phyloP scores from a whole-genome alignment of 495 filamentous ascomycete genomes.

The Tuber borchii region DNA sequence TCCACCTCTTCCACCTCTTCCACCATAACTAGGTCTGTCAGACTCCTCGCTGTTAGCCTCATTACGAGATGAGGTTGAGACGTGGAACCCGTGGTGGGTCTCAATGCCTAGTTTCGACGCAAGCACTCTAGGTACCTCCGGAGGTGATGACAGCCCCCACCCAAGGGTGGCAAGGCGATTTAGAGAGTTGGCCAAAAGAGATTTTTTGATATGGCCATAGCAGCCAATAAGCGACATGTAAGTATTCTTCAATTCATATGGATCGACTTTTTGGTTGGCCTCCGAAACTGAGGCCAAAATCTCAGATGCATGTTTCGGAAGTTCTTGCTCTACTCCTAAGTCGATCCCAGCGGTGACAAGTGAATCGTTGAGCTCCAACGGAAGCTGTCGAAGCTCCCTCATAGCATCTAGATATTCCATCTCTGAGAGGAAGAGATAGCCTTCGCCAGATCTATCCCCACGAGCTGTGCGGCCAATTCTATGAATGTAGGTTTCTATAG shows the following conservation, averaged over 20 bases:
- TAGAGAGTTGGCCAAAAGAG: constrained; percentile 49
- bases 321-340: constrained; percentile 47
- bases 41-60: neutral
- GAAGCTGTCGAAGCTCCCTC: constrained; percentile 54
- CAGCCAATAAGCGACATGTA: constrained; percentile 52
- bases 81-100: constrained; percentile 47
- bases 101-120: constrained; percentile 49
- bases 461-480: constrained; percentile 68
- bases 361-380: constrained; percentile 56
- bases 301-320: constrained; percentile 43
- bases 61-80: constrained; percentile 25
- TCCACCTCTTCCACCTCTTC: neutral
- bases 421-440: constrained; percentile 65
- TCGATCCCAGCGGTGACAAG: constrained; percentile 52
- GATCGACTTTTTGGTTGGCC: constrained; percentile 43
- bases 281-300: constrained; percentile 45
- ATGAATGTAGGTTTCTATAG: constrained; percentile 79
- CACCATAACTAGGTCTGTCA: neutral
- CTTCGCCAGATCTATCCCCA: constrained; percentile 71
- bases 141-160: constrained; percentile 57
- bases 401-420: constrained; percentile 52
- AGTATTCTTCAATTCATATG: constrained; percentile 46
- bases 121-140: constrained; percentile 47
- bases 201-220: constrained; percentile 40
- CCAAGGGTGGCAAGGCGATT: constrained; percentile 58